Evolutionary conservation across 805 yeast species (phyloP).

Genomic region (Citeromyces matritensis): DNA sequence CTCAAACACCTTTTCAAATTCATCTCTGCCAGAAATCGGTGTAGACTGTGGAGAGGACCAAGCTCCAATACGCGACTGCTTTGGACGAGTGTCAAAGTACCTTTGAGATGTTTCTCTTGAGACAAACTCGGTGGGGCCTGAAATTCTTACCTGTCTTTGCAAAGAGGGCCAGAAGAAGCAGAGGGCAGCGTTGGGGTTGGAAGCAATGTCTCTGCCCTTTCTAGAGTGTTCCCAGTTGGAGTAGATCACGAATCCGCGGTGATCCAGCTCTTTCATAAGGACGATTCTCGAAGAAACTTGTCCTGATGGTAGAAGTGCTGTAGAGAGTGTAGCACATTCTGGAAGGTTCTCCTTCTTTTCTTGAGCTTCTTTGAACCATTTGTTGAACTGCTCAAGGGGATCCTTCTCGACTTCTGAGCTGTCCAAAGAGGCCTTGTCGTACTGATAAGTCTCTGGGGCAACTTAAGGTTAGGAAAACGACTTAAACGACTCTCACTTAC

Average conservation of each 20-base stretch:
- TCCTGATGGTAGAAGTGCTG: slow-evolving; percentile 84
- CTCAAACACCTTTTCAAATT: slow-evolving; percentile 38
- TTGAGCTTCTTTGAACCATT: slow-evolving; percentile 75
- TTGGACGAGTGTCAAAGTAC: slow-evolving; percentile 78
- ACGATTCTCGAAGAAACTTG: slow-evolving; percentile 76
- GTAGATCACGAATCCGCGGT: slow-evolving; percentile 70
- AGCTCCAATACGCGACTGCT: slow-evolving; percentile 90
- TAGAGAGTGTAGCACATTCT: slow-evolving; percentile 77
- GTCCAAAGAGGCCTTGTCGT: slow-evolving; percentile 49
- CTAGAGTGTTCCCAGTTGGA: slow-evolving; percentile 87
- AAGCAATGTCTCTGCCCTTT: slow-evolving; percentile 53
- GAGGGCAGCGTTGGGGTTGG: slow-evolving; percentile 71
- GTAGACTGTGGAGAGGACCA: slow-evolving; percentile 90
- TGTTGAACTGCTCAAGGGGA: slow-evolving; percentile 68
- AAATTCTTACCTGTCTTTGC: slow-evolving; percentile 89
- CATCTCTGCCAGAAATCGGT: slow-evolving; percentile 39
- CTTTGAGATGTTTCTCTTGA: slow-evolving; percentile 57
- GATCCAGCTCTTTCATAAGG: slow-evolving; percentile 79
- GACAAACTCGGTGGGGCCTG: slow-evolving; percentile 69
- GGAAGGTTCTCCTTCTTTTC: slow-evolving; percentile 46
- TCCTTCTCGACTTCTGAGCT: slow-evolving; percentile 33
- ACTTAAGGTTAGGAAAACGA: slow-evolving; percentile 14
- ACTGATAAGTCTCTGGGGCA: slow-evolving; percentile 85
- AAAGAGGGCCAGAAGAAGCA: slow-evolving; percentile 85
- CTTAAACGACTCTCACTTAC: no score